These are phyloP conservation scores for Mariannaea elegans DNA, from an alignment of 2,329 filamentous ascomycete genomes.

Conservation along the genomic window DNA sequence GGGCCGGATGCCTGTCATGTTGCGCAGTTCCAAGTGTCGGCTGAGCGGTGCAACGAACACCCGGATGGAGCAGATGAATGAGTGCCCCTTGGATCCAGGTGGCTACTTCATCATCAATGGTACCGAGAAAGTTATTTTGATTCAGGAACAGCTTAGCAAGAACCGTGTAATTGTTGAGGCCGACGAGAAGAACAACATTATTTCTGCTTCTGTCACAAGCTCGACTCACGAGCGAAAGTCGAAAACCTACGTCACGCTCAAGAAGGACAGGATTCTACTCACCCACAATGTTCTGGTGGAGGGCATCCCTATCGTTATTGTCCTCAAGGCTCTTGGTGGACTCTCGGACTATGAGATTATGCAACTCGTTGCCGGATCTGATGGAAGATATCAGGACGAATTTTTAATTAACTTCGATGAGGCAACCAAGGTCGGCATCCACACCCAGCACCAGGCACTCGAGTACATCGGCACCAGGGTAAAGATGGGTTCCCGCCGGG, in stretches of 20 bases:
- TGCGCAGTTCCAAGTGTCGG: conserved; percentile 93
- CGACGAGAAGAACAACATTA: conserved; percentile 89
- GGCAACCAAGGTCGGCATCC: conserved; percentile 82
- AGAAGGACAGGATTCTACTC: conserved; percentile 90
- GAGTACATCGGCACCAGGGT: conserved; percentile 90
- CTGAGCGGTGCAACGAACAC: conserved; percentile 83
- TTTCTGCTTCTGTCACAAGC: conserved; percentile 95
- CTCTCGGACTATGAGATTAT: conserved; percentile 96
- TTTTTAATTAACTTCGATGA: conserved; percentile 97
- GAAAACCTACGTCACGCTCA: conserved; percentile 93
- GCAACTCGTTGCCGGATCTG: conserved; percentile 86
- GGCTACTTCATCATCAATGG: conserved; percentile 98
- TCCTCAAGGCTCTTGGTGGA: conserved; percentile 92
- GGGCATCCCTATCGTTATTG: conserved; percentile 92
- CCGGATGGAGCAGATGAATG: conserved; percentile 91
- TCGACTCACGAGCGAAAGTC: conserved; percentile 98
- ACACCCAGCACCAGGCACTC: conserved; percentile 93
- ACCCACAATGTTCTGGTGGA: conserved; percentile 94
- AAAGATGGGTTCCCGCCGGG: conserved; percentile 81
- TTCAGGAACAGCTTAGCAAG: conserved; percentile 98
- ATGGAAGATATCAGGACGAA: conserved; percentile 90
- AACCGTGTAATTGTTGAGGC: conserved; percentile 98
- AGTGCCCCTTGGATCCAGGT: conserved; percentile 94
- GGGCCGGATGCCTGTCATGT: conserved; percentile 94
- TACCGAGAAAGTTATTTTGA: conserved; percentile 97